Conservation (phyloP, 108 stramenopile species). For the Seminavis robusta region DNA sequence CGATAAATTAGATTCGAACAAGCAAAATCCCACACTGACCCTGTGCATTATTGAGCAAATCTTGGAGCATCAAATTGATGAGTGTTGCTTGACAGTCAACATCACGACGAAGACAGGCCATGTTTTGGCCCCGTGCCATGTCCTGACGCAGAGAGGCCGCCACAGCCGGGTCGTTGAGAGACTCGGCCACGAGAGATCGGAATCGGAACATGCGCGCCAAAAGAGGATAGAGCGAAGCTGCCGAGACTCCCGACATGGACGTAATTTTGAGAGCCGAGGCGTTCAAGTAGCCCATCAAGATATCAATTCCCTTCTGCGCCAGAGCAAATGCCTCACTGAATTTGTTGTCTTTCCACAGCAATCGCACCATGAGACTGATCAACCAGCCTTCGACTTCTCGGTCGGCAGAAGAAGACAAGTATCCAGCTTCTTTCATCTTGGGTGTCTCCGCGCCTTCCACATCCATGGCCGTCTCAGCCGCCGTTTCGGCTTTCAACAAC, state of each 20-base stretch:
- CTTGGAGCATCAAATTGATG: constrained; percentile 78
- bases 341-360: constrained; percentile 52
- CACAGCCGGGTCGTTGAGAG: constrained; percentile 27
- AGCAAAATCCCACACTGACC: constrained; percentile 36
- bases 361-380: constrained; percentile 58
- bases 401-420: constrained; percentile 31
- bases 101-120: constrained; percentile 77
- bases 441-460: constrained; percentile 16
- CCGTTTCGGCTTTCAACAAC: constrained; percentile 4
- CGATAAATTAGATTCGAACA: background rate
- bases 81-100: constrained; percentile 74
- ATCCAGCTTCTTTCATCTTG: constrained; percentile 16
- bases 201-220: constrained; percentile 77
- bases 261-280: constrained; percentile 5
- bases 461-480: constrained; percentile 20
- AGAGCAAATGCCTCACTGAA: constrained; percentile 40
- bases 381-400: constrained; percentile 77
- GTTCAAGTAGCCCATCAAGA: constrained; percentile 46
- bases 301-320: constrained; percentile 41
- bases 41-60: constrained; percentile 66
- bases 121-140: constrained; percentile 64
- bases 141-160: constrained; percentile 41
- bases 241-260: constrained; percentile 19
- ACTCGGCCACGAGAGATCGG: constrained; percentile 59
- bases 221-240: constrained; percentile 68